Percentiles rank a stretch among this genome's conserved stretches.
These are phyloP conservation scores for Macrophomina pseudophaseolina DNA, from an alignment of 2,329 filamentous ascomycete species.

Conservation along the genomic window DNA sequence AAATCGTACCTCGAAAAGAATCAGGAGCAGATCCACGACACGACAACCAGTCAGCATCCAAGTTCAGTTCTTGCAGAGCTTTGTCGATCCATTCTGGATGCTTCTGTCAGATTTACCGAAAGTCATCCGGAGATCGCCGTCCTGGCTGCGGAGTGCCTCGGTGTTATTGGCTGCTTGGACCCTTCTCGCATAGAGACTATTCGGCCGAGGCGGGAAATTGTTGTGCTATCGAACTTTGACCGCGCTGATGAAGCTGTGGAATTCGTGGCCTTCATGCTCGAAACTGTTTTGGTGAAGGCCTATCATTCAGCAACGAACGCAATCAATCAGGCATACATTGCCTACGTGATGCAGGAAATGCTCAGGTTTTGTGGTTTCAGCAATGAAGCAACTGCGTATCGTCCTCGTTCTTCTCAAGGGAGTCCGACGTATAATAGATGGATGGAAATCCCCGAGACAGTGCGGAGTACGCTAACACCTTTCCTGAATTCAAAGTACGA, in stretches of 20 bases:
- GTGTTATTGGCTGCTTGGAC: constrained; percentile 88
- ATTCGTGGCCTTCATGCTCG: constrained; percentile 83
- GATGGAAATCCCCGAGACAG: constrained; percentile 75
- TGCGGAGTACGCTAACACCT: constrained; percentile 82
- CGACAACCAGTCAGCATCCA: constrained; percentile 82
- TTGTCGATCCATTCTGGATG: constrained; percentile 81
- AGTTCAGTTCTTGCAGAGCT: constrained; percentile 74
- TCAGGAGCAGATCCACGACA: constrained; percentile 79
- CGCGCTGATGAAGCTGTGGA: constrained; percentile 77
- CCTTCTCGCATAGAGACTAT: constrained; percentile 84
- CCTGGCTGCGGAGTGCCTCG: constrained; percentile 81
- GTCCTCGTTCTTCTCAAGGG: constrained; percentile 60
- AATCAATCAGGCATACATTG: constrained; percentile 85
- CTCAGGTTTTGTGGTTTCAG: constrained; percentile 78
- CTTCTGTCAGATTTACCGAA: constrained; percentile 78
- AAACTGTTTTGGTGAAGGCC: constrained; percentile 86
- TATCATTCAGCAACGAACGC: constrained; percentile 92
- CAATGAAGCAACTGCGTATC: constrained; percentile 54
- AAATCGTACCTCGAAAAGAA: constrained; percentile 72
- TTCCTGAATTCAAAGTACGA: constrained; percentile 83
- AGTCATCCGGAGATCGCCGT: constrained; percentile 69
- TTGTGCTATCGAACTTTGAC: constrained; percentile 87
- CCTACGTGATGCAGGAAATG: constrained; percentile 92
- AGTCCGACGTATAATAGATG: constrained; percentile 74
- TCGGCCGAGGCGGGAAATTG: constrained; percentile 78